phyloP scores from a whole-genome alignment of 208 protist species.

The Trypanosoma theileri region DNA sequence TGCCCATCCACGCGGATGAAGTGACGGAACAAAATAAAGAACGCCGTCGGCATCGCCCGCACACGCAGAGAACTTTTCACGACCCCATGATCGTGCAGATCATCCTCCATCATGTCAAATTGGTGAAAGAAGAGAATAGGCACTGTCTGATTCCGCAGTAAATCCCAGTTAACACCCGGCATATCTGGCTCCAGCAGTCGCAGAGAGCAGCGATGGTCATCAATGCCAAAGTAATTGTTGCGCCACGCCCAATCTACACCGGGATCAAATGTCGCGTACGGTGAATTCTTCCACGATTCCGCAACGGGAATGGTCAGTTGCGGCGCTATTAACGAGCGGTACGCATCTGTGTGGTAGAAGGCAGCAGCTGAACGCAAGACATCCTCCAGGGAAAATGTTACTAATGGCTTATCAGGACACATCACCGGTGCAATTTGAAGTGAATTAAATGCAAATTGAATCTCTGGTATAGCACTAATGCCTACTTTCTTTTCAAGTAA shows the following conservation, averaged over 20 bases:
- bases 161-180: constrained; percentile 73
- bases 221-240: constrained; percentile 70
- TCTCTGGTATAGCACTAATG: constrained; percentile 68
- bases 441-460: constrained; percentile 67
- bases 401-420: constrained; percentile 21
- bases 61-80: constrained; percentile 63
- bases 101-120: constrained; percentile 83
- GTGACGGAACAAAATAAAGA: constrained; percentile 80
- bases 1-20: constrained; percentile 65
- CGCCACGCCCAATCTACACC: constrained; percentile 88
- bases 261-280: constrained; percentile 59
- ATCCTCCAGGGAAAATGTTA: constrained; percentile 52
- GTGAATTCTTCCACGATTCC: constrained; percentile 48
- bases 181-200: constrained; percentile 31
- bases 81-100: constrained; percentile 79
- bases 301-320: constrained; percentile 66
- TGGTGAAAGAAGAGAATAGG: constrained; percentile 72
- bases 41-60: constrained; percentile 67
- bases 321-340: constrained; percentile 25
- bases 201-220: constrained; percentile 13
- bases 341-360: constrained; percentile 67
- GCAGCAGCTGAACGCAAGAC: constrained; percentile 47
- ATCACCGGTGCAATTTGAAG: constrained; percentile 36
- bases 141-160: constrained; percentile 59
- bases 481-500: constrained; percentile 44